Percentiles rank a stretch among this genome's conserved stretches.
Evolutionary conservation across 257 asterid species (phyloP).

Genomic region (Rhazya stricta): DNA sequence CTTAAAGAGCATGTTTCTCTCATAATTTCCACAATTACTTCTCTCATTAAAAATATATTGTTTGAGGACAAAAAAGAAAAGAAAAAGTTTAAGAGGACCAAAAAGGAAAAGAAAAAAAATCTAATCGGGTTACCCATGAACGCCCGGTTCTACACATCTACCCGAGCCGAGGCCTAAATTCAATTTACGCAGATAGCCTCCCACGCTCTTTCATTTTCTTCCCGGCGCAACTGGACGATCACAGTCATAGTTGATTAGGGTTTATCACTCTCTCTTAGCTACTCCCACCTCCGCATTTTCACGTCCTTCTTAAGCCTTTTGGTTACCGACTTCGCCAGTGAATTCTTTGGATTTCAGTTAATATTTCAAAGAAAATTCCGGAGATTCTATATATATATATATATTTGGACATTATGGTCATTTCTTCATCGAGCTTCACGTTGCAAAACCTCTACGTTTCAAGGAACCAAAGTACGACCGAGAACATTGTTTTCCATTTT

Average conservation of each 20-base stretch:
- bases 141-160: no score
- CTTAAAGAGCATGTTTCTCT: no score
- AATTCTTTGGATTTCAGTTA: neutral
- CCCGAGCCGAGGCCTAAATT: no score
- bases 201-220: neutral
- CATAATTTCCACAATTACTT: no score
- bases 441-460: slow-evolving; percentile 11
- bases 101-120: no score
- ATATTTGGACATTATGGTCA: slow-evolving; percentile 14
- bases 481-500: neutral
- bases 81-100: no score
- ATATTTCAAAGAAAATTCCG: neutral
- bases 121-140: no score
- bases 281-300: neutral
- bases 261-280: neutral
- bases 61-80: no score
- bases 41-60: no score
- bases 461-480: slow-evolving; percentile 1
- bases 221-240: neutral
- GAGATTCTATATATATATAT: no score
- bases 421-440: slow-evolving; percentile 12
- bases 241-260: neutral
- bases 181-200: no score
- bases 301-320: neutral
- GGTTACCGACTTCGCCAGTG: neutral